A percentile compares a stretch with the other conserved stretches of the same genome.
phyloP scores from a whole-genome alignment of 768 basidiomycete species.

The Tylopilus balloui region DNA sequence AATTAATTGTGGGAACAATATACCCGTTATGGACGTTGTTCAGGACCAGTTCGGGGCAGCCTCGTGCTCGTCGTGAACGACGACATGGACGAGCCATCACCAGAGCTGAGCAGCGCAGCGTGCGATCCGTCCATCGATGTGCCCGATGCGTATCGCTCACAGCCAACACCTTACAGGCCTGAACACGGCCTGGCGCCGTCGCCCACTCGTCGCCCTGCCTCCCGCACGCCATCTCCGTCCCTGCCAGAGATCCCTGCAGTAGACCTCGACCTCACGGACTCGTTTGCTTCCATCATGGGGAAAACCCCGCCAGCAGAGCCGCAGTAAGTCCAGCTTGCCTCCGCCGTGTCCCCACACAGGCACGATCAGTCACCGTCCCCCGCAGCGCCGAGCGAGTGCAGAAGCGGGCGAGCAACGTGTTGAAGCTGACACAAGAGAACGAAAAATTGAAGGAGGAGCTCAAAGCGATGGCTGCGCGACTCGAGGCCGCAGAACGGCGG shows the following conservation, averaged over 20 bases:
- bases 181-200: slow-evolving; percentile 20
- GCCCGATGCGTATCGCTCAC: slow-evolving; percentile 18
- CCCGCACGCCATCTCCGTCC: slow-evolving; percentile 32
- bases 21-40: slow-evolving; percentile 2
- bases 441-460: slow-evolving; percentile 74
- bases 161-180: slow-evolving; percentile 16
- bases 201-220: slow-evolving; percentile 8
- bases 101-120: slow-evolving; percentile 16
- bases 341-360: slow-evolving; percentile 19
- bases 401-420: slow-evolving; percentile 73
- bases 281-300: slow-evolving; percentile 42
- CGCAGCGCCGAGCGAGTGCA: slow-evolving; percentile 38
- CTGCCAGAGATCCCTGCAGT: slow-evolving; percentile 52
- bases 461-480: slow-evolving; percentile 65
- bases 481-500: slow-evolving; percentile 70
- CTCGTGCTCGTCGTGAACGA: slow-evolving; percentile 26
- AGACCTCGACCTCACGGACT: slow-evolving; percentile 43
- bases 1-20: slow-evolving; percentile 24
- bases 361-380: slow-evolving; percentile 31
- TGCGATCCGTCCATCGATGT: slow-evolving; percentile 17
- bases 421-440: slow-evolving; percentile 75
- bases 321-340: slow-evolving; percentile 44
- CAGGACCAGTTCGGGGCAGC: slow-evolving; percentile 3
- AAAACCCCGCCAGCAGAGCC: slow-evolving; percentile 19
- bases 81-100: slow-evolving; percentile 28